A percentile compares a stretch with the other conserved stretches of the same genome.
Conservation (phyloP, 768 basidiomycete genomes). For the Pisolithus tinctorius region DNA sequence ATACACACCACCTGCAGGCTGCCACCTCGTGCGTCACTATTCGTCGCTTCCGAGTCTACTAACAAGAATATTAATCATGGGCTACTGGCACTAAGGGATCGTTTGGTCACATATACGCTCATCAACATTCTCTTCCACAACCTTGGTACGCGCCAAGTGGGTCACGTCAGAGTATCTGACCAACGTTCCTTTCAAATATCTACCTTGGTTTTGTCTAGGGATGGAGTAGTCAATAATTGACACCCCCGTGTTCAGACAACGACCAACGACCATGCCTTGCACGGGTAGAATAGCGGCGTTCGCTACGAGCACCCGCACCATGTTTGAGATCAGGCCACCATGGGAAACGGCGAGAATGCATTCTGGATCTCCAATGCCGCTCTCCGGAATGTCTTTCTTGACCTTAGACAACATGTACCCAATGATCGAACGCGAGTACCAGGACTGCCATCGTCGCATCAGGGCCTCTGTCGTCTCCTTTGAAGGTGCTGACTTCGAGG, state of each 20-base stretch:
- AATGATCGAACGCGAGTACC: constrained; percentile 54
- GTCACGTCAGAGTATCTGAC: constrained; percentile 47
- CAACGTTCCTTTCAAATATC: constrained; percentile 30
- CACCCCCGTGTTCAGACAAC: constrained; percentile 30
- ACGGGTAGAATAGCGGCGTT: constrained; percentile 17
- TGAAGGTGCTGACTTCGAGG: constrained; percentile 15
- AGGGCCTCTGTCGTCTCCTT: constrained; percentile 32
- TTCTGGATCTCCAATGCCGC: constrained; percentile 18
- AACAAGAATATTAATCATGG: background rate
- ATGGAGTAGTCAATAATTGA: constrained; percentile 50
- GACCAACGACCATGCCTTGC: constrained; percentile 15
- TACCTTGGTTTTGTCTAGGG: constrained; percentile 13
- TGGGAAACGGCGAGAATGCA: constrained; percentile 40
- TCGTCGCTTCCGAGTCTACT: too few relatives aligned
- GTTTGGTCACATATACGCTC: constrained; percentile 15
- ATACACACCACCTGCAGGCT: too few relatives aligned
- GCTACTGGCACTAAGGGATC: background rate
- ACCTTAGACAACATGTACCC: constrained; percentile 18
- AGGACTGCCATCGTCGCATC: constrained; percentile 41
- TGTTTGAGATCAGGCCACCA: background rate
- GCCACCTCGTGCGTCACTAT: too few relatives aligned
- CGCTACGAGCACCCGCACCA: background rate
- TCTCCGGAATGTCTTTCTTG: constrained; percentile 21
- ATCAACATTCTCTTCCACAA: constrained; percentile 50
- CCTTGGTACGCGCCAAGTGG: constrained; percentile 38